These are phyloP conservation scores for Chenopodium berlandieri DNA, from an alignment of 148 eudicot species.

Conservation along the genomic window DNA sequence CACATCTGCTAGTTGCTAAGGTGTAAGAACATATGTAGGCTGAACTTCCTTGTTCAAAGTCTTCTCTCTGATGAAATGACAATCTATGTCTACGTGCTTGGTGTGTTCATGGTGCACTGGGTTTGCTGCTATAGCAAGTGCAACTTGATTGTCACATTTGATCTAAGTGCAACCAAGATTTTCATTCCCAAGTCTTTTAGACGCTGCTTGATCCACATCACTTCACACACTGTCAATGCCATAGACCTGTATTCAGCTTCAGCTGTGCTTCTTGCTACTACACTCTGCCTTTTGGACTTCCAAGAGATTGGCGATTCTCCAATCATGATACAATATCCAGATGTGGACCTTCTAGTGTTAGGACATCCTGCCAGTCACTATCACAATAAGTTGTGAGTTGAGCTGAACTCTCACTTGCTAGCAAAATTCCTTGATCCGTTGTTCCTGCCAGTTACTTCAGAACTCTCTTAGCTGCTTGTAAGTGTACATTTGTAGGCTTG, in stretches of 20 bases:
- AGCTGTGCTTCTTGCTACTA: neutral
- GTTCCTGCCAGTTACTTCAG: neutral
- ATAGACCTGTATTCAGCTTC: neutral
- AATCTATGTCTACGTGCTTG: neutral
- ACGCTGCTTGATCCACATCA: neutral
- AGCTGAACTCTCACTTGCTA: neutral
- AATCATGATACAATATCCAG: neutral
- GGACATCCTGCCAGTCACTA: neutral
- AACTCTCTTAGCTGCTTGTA: neutral
- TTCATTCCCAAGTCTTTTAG: neutral
- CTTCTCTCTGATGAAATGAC: neutral
- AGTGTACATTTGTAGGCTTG: no score
- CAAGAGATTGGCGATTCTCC: neutral
- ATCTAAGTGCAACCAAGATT: neutral
- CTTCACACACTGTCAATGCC: neutral
- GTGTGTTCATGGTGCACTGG: neutral
- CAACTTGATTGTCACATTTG: slow-evolving; percentile 1
- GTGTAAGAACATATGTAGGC: no score
- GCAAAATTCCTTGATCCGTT: neutral
- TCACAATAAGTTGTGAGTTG: neutral
- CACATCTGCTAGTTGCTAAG: neutral
- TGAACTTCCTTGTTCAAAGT: no score
- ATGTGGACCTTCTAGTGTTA: neutral
- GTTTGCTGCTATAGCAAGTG: neutral
- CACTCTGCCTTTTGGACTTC: neutral